Conservation (phyloP, 2,329 filamentous ascomycete species). For the Ophiostoma ips region DNA sequence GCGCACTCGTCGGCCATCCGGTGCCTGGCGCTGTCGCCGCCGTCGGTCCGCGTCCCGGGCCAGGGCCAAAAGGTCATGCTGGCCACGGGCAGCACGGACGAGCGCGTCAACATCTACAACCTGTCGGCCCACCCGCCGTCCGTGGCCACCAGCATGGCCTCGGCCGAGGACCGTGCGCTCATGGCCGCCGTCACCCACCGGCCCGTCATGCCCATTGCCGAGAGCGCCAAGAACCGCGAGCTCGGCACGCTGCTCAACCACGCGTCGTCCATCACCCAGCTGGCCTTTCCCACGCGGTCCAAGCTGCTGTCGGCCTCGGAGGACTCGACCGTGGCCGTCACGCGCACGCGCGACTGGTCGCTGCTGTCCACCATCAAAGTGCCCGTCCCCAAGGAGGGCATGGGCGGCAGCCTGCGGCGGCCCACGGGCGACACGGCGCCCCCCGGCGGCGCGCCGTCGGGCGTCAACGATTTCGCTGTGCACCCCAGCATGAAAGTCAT, state of each 20-base stretch:
- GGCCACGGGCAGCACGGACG: conserved; percentile 83
- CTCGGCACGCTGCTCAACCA: conserved; percentile 81
- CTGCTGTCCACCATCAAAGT: conserved; percentile 79
- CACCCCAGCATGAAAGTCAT: conserved; percentile 95
- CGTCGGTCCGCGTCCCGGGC: conserved; percentile 45
- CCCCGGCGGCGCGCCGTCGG: conserved; percentile 65
- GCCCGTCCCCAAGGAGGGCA: conserved; percentile 61
- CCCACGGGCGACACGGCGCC: conserved; percentile 84
- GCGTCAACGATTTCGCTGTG: conserved; percentile 87
- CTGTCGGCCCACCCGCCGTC: conserved; percentile 57
- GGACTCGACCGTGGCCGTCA: conserved; percentile 83
- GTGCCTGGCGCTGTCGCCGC: conserved; percentile 71
- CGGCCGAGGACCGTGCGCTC: conserved; percentile 30
- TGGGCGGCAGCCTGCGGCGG: conserved; percentile 24
- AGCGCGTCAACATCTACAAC: conserved; percentile 88
- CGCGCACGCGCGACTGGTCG: conserved; percentile 78
- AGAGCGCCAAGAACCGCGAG: conserved; percentile 79
- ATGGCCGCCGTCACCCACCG: conserved; percentile 56
- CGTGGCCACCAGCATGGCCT: conserved; percentile 24
- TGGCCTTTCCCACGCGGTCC: conserved; percentile 70
- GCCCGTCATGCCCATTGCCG: conserved; percentile 44
- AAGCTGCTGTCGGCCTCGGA: conserved; percentile 83
- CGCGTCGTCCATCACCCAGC: conserved; percentile 61
- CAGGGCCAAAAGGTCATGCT: conserved; percentile 74
- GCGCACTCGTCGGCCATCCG: conserved; percentile 84